Conservation (phyloP, 768 basidiomycete genomes). For the Boletus huronensis region DNA sequence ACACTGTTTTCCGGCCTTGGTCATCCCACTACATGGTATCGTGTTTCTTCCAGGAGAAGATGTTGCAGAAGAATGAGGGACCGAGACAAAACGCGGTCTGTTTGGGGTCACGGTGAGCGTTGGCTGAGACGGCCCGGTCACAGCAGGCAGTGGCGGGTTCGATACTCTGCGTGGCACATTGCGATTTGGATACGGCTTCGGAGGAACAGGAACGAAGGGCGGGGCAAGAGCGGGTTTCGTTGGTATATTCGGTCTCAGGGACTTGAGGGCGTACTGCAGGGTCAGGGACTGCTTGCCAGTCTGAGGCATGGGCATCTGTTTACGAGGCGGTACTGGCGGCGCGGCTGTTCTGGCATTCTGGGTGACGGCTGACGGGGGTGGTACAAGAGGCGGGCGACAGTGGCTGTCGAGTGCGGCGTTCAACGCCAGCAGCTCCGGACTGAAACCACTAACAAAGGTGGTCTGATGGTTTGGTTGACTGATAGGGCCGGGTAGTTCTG, state of each 20-base stretch:
- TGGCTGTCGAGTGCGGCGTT: constrained; percentile 8
- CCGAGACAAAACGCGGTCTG: constrained; percentile 23
- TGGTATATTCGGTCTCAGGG: constrained; percentile 7
- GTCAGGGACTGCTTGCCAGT: constrained; percentile 16
- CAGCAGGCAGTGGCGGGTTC: constrained; percentile 4
- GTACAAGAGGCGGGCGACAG: constrained; percentile 6
- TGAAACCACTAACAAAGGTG: constrained; percentile 52
- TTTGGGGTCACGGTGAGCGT: constrained; percentile 5
- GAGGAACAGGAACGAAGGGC: constrained; percentile 16
- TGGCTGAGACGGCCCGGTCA: constrained; percentile 10
- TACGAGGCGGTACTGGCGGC: constrained; percentile 4
- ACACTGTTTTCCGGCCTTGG: constrained; percentile 63
- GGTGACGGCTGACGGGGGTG: constrained; percentile 7
- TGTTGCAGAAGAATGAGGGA: constrained; percentile 15
- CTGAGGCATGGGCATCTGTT: constrained; percentile 37
- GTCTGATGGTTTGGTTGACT: not conserved
- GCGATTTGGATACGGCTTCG: constrained; percentile 36
- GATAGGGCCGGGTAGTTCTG: not conserved
- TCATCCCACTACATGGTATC: constrained; percentile 60
- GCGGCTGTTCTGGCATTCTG: not conserved
- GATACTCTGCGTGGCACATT: constrained; percentile 12
- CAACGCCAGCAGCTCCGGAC: constrained; percentile 11
- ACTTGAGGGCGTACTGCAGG: constrained; percentile 22
- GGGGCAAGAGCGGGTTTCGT: constrained; percentile 16
- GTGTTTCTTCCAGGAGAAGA: constrained; percentile 18